Evolutionary conservation across 2,329 filamentous ascomycete genomes (phyloP).

Genomic region (Alternaria sp.): DNA sequence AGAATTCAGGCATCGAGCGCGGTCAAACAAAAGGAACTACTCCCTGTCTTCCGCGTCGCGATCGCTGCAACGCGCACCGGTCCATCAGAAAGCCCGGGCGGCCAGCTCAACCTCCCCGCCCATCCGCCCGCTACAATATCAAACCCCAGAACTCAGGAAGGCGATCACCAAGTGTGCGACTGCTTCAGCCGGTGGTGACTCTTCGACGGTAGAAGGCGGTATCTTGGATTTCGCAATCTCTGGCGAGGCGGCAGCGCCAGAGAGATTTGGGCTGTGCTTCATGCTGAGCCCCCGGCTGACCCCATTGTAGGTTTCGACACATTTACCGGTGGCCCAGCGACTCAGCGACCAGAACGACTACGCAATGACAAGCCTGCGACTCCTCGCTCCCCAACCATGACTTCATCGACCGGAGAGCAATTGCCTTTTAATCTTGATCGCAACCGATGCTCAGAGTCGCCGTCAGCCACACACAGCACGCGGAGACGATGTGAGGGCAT

Average conservation of each 20-base stretch:
- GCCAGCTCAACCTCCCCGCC: too few species aligned
- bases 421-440: too few species aligned
- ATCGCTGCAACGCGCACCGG: not conserved
- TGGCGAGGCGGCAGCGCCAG: not conserved
- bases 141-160: not conserved
- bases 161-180: not conserved
- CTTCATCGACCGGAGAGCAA: too few species aligned
- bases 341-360: not conserved
- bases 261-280: accelerated
- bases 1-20: not conserved
- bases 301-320: accelerated
- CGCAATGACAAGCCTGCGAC: not conserved
- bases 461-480: not conserved
- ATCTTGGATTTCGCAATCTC: not conserved
- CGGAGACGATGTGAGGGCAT: not conserved
- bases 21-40: not conserved
- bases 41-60: not conserved
- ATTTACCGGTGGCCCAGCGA: not conserved
- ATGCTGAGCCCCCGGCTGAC: not conserved
- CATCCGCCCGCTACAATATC: too few species aligned
- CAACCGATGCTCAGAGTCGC: too few species aligned
- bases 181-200: not conserved
- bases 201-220: not conserved
- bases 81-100: not conserved
- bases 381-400: not conserved